phyloP scores from a whole-genome alignment of 805 yeast species.

The Yarrowia osloensis region DNA sequence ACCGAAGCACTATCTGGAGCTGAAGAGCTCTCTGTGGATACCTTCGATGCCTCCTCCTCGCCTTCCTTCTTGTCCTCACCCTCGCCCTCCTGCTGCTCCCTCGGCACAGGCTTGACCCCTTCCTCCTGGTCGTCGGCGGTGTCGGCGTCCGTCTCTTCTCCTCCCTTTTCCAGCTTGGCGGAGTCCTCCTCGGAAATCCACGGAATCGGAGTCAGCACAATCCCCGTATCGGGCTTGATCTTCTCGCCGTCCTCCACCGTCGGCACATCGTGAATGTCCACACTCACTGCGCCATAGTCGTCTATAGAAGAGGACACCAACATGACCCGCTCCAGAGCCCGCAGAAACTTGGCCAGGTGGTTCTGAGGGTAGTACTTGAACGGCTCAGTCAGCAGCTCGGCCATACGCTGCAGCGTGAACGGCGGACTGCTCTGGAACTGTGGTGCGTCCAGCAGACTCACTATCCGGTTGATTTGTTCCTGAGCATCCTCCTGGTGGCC shows the following conservation, averaged over 20 bases:
- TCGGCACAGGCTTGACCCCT: not conserved
- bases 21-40: too few relatives aligned
- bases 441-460: conserved; percentile 14
- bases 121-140: not conserved
- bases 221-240: conserved; percentile 21
- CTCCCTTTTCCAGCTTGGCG: not conserved
- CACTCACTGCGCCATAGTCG: conserved; percentile 34
- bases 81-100: not conserved
- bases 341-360: conserved; percentile 38
- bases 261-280: conserved; percentile 2
- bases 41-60: not conserved
- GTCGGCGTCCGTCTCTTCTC: not conserved
- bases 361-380: conserved; percentile 35
- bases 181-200: conserved; percentile 13
- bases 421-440: conserved; percentile 42
- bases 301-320: conserved; percentile 35
- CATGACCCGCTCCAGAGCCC: conserved; percentile 39
- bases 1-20: too few relatives aligned
- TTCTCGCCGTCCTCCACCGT: conserved; percentile 17
- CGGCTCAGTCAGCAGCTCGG: conserved; percentile 43
- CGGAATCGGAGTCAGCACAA: conserved; percentile 24
- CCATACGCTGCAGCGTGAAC: conserved; percentile 45
- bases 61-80: not conserved
- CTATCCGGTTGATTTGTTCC: conserved; percentile 1
- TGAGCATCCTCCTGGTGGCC: not conserved